These are phyloP conservation scores for Cucurbita ficifolia DNA, from an alignment of 306 rosid genomes.

Conservation along the genomic window DNA sequence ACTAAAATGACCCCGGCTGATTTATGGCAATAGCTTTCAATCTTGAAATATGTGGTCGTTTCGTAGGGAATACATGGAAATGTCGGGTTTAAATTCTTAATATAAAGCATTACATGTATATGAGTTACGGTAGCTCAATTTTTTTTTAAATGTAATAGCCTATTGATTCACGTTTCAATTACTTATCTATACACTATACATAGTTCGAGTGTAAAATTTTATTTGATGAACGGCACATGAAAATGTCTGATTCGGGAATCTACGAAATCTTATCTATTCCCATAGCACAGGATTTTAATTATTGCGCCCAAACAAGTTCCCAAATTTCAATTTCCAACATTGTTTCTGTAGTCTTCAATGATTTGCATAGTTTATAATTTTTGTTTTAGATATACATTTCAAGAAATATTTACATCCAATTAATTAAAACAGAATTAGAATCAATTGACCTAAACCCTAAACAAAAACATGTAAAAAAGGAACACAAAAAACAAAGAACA, in stretches of 20 bases:
- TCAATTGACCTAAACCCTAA: not conserved
- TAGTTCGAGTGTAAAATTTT: no score
- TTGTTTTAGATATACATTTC: no score
- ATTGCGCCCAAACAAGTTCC: not conserved
- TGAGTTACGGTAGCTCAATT: no score
- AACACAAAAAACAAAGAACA: not conserved
- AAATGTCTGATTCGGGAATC: conserved; percentile 5
- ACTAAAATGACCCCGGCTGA: no score
- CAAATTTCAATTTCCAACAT: conserved; percentile 1
- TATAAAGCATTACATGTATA: no score
- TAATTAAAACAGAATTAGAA: not conserved
- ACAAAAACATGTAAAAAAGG: not conserved
- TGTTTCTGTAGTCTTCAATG: not conserved
- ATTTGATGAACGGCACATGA: not conserved
- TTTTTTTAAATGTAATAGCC: no score
- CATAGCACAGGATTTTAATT: not conserved
- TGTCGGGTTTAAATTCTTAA: no score
- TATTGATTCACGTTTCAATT: no score
- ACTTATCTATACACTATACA: no score
- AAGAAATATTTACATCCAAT: not conserved
- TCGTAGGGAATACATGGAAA: no score
- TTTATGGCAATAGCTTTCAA: no score
- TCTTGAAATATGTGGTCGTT: no score
- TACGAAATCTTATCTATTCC: not conserved
- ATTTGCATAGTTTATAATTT: not conserved